Percentiles rank a stretch among this genome's conserved stretches.
Evolutionary conservation across 2,329 filamentous ascomycete genomes (phyloP).

Genomic region (Fusarium staphyleae): DNA sequence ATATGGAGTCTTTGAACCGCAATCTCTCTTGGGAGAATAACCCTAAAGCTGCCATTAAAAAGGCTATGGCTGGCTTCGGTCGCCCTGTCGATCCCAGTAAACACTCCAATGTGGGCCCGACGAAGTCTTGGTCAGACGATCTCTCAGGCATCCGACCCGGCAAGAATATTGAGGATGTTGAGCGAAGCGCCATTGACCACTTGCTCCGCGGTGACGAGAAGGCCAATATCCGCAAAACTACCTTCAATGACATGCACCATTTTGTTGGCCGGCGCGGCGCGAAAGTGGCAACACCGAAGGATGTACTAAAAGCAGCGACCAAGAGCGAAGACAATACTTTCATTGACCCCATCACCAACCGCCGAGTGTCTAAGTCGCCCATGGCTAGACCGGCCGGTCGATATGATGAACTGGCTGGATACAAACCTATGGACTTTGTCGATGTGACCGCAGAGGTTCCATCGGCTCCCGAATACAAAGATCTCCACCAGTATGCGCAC

Average conservation of each 20-base stretch:
- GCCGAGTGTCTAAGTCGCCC: conserved; percentile 50
- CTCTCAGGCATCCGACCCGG: conserved; percentile 49
- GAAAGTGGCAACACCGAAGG: conserved; percentile 31
- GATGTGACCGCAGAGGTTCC: conserved; percentile 29
- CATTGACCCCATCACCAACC: conserved; percentile 68
- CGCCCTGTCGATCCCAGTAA: conserved; percentile 49
- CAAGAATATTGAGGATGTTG: conserved; percentile 54
- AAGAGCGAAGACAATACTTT: conserved; percentile 21
- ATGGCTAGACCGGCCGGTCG: conserved; percentile 29
- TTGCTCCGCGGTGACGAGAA: conserved; percentile 48
- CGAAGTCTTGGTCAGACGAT: conserved; percentile 49
- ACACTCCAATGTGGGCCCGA: conserved; percentile 47
- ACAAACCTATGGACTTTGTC: conserved; percentile 44
- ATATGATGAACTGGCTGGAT: conserved; percentile 48
- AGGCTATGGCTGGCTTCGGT: conserved; percentile 47
- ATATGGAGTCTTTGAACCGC: conserved; percentile 54
- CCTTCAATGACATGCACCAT: conserved; percentile 46
- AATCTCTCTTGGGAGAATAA: conserved; percentile 57
- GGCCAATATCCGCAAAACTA: conserved; percentile 43
- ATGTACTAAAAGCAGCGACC: conserved; percentile 39
- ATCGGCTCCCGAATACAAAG: conserved; percentile 43
- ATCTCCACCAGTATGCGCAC: conserved; percentile 49
- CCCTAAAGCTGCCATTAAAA: conserved; percentile 49
- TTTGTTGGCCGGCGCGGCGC: conserved; percentile 35
- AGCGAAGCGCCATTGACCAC: conserved; percentile 54